Evolutionary conservation across 106 monocot genomes (phyloP), one percentile per base, ranked within the genome.

Genomic region (Amphibolis antarctica): DNA sequence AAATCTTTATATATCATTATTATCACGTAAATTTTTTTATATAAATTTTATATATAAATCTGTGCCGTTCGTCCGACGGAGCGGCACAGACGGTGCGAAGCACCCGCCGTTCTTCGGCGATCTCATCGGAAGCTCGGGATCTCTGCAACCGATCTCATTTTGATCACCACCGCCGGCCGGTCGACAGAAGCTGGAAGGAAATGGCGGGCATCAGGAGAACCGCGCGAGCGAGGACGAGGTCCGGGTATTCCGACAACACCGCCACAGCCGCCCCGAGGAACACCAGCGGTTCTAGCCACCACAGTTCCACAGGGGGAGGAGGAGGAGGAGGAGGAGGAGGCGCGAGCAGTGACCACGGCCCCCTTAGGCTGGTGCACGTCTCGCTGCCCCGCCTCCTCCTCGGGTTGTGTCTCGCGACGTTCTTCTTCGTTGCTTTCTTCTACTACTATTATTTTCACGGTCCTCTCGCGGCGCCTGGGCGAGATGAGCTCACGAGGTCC

Each of bases 341-440:
- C 13, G 17, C 57, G 29, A 74, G 55, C 75, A 59, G 48, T 28
- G 77, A 65, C 46, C 79, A 84, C 55, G 84, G 82, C 12, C 77
- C 71, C 11, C 30, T 89, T 61, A 76, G 64, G 0, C 24, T 79
- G 61, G 67, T 85, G 71, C 26, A 73, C 30, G 68, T 71, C 42
- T 69, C 69, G 23, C 43, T 80, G 42, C 61, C 53, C 11, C 69
- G 55, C 27, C 67, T 89, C 18, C 42, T 78, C 15, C 57, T 58
- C 28, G 5, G 77, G 42, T 65, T 82, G 13, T 67, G 60, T 5
- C 67, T 79, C 55, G 55, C 24, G 20, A 5, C 74, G 5, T 17
- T 55, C 12, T 23, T 70, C 6, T 67, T 58, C 10, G 71, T 68
- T 29, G 63, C 66, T 31, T 30, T 74, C 43, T 71, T 76, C 55